Conservation (phyloP, 176 grass and related monocot species). For the Ampelocalamus luodianensis region DNA sequence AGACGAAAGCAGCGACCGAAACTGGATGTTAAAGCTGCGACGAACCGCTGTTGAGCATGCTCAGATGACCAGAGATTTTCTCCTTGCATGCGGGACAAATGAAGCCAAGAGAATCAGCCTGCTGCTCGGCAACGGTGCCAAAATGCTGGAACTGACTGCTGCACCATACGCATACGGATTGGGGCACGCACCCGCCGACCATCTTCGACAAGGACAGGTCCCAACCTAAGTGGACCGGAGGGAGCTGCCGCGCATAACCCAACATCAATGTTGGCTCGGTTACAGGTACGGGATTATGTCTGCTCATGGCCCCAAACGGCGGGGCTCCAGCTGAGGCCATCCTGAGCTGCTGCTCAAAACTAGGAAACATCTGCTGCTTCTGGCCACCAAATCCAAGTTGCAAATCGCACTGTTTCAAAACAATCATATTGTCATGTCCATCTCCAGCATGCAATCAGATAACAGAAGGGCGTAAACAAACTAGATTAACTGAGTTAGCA, state of each 20-base stretch:
- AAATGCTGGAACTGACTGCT: conserved; percentile 71
- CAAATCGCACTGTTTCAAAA: conserved; percentile 61
- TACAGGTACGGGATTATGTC: conserved; percentile 52
- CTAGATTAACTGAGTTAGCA: not conserved
- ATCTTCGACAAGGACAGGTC: conserved; percentile 59
- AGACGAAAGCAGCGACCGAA: not conserved
- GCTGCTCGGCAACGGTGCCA: conserved; percentile 53
- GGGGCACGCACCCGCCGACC: conserved; percentile 43
- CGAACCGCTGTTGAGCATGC: conserved; percentile 55
- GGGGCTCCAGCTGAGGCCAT: conserved; percentile 63
- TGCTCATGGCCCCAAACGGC: conserved; percentile 44
- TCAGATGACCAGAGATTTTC: conserved; percentile 70
- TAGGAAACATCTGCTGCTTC: conserved; percentile 57
- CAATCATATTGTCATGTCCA: conserved; percentile 8
- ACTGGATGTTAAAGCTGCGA: conserved; percentile 40
- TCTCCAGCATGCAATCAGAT: conserved; percentile 18
- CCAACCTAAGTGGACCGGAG: conserved; percentile 79
- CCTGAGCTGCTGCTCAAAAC: conserved; percentile 63
- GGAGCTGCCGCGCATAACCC: conserved; percentile 62
- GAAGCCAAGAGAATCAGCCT: conserved; percentile 74
- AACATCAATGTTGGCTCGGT: conserved; percentile 67
- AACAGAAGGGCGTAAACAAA: not conserved
- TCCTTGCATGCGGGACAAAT: conserved; percentile 90
- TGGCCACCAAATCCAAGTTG: conserved; percentile 52
- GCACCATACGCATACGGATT: conserved; percentile 82